Percentiles rank a stretch among this genome's conserved stretches.
Conservation (phyloP, 257 asterid species). For the Primulina tabacum region DNA sequence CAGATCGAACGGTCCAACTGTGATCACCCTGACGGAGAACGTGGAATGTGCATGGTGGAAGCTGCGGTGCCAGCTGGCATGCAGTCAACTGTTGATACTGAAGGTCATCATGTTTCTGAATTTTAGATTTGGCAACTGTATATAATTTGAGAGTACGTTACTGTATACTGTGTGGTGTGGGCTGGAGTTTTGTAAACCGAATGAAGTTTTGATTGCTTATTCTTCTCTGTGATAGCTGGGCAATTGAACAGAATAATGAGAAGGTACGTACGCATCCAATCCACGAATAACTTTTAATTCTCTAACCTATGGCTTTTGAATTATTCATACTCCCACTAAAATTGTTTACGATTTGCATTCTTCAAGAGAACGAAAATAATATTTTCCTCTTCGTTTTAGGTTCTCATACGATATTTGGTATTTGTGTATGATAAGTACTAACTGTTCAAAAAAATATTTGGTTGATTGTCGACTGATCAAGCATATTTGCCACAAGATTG, state of each 20-base stretch:
- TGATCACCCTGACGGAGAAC: slow-evolving; percentile 37
- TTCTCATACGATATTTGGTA: too few species aligned
- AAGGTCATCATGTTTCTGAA: slow-evolving; percentile 28
- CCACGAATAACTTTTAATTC: not conserved
- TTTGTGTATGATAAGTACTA: too few species aligned
- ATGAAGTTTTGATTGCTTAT: not conserved
- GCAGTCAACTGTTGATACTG: slow-evolving; percentile 33
- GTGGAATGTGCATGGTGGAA: slow-evolving; percentile 48
- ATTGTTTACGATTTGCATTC: too few species aligned
- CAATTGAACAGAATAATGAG: not conserved
- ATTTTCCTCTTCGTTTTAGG: too few species aligned
- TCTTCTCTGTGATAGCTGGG: not conserved
- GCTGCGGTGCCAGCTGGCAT: slow-evolving; percentile 49
- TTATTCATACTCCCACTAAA: too few species aligned
- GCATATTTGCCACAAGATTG: too few species aligned
- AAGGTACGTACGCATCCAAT: not conserved
- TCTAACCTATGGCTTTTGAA: not conserved
- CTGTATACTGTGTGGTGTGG: too few species aligned
- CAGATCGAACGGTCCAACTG: slow-evolving; percentile 36
- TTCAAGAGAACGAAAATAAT: not conserved
- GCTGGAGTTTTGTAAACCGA: not conserved
- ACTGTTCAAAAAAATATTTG: too few species aligned
- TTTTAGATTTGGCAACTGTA: not conserved
- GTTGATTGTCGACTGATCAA: too few species aligned
- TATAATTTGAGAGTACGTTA: not conserved